Evolutionary conservation across 768 basidiomycete genomes (phyloP), one percentile per base, ranked within the genome.

Genomic region (Trametes gibbosa): DNA sequence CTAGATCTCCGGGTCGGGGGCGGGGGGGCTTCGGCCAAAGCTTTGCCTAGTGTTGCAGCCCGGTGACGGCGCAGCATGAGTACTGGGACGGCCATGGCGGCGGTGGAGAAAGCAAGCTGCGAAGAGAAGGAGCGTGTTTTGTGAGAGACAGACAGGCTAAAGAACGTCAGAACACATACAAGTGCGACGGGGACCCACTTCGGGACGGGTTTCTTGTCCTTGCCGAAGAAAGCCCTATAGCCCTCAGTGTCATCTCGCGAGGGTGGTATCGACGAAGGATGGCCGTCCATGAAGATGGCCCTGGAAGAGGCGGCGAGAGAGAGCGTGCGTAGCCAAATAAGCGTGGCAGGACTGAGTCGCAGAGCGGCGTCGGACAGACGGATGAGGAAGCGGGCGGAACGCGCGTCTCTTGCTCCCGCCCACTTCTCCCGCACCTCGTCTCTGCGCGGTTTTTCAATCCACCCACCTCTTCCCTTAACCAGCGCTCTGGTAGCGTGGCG

Each of bases 81-180:
- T 12, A 72, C 54, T 5, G 73, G 74, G 9, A 72, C 60, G 4
- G 64, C 65, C 19, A 74, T 64, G 1, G 73, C 73, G 5, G 56
- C 69, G 0, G 73, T 71, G 2, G 72, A 70, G 47, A 75, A 40
- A 2, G 66, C 69, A 2, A 73, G 66, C 73, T 74, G 49, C 2
- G 21, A 17, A 1, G 37, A 46, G 21, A 46, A n/a, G n/a, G n/a
- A n/a, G n/a, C 14, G n/a, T 25, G 32, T 2, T 2, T 1, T 2
- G 21, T 43, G 0, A 51, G 29, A 2, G 7, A 3, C 35, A 16
- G 12, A 5, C 23, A 35, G 17, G 2, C 27, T 25, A 0, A 40
- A 5, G 9, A 27, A 2, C 6, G 5, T 4, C 34, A 13, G 21
- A 8, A 49, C 5, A 63, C 70, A 25, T 58, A 73, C 72, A 10